Percentiles rank a stretch among this genome's conserved stretches.
Evolutionary conservation across 2,329 filamentous ascomycete species (phyloP).

Genomic region (Aspergillus pseudonomiae): DNA sequence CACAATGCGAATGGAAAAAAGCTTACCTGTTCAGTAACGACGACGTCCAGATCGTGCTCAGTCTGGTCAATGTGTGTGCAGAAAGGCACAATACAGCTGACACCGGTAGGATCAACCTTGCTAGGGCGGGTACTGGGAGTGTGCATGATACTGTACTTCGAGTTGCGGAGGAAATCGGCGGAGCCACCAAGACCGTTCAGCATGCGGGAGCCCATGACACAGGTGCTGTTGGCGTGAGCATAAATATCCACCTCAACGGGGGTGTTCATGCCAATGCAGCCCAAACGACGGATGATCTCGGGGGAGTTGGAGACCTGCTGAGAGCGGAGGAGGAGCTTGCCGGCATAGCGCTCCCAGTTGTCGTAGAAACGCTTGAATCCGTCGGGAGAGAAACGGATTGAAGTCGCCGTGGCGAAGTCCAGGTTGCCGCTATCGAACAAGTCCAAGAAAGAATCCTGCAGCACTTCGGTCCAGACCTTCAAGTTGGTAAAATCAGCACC

Average conservation of each 20-base stretch:
- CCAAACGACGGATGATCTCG: constrained; percentile 84
- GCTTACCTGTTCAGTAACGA: constrained; percentile 68
- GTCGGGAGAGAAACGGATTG: constrained; percentile 86
- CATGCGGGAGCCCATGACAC: constrained; percentile 86
- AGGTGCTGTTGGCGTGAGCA: constrained; percentile 88
- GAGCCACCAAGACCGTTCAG: constrained; percentile 82
- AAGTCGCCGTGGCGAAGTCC: constrained; percentile 87
- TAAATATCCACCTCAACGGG: constrained; percentile 94
- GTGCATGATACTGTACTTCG: constrained; percentile 93
- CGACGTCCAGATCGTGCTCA: constrained; percentile 87
- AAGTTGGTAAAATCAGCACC: constrained; percentile 81
- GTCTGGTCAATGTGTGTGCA: constrained; percentile 91
- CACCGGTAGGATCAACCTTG: constrained; percentile 80
- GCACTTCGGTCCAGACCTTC: constrained; percentile 90
- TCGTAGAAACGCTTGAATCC: constrained; percentile 91
- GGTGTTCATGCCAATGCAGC: constrained; percentile 93
- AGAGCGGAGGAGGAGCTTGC: constrained; percentile 82
- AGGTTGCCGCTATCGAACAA: constrained; percentile 86
- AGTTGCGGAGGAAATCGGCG: constrained; percentile 76
- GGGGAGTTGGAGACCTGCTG: constrained; percentile 88
- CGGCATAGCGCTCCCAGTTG: constrained; percentile 76
- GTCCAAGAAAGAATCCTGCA: constrained; percentile 91
- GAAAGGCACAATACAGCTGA: constrained; percentile 91
- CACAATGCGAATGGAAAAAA: not conserved
- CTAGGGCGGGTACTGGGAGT: constrained; percentile 78